Base-by-base conservation (phyloP, 768 basidiomycete species). In the Cystobasidium ongulense region DNA sequence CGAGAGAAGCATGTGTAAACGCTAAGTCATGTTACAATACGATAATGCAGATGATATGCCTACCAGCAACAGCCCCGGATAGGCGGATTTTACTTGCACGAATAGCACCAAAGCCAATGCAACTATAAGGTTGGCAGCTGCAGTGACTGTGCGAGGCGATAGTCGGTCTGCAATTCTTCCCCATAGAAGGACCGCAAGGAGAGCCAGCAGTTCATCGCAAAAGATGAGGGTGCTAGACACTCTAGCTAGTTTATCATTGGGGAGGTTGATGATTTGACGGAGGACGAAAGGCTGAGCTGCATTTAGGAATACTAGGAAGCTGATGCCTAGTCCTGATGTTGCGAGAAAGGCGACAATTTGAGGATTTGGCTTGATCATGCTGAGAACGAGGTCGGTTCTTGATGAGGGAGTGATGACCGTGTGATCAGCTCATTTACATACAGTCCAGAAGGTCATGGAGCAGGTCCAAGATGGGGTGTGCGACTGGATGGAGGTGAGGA, bases 281-380 rank as follows among this genome's bases (percentile, higher is more conserved):
- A 76, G 71, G 15, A 75, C 25, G 65, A 74, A 76, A 0, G 77
- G 67, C 25, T 70, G 63, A 25, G 67, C 41, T 1, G 73, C 50
- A 41, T 75, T 74, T 39, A 78, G 61, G 70, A 72, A 75, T 4
- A 78, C 77, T 33, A 78, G 75, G 18, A 62, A 64, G 10, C 70
- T 68, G 62, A 78, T 76, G 1, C 73, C 65, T 2, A 76, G 36
- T 39, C 57, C 41, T 0, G 73, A 17, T 10, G 73, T 54, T 0
- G 73, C 61, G 38, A 76, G 38, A 27, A 76, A 63, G 8, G 43
- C 21, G 18, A 29, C 13, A 31, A 59, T 59, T 29, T 59, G 57
- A 27, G 21, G 11, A 29, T 59, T 10, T 17, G 15, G 25, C 29
- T 35, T 59, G 17, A 59, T 59, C 29, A 29, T 59, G 5, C 11